Evolutionary conservation across 345 rosid genomes (phyloP), one percentile per base, ranked within the genome.

Genomic region (Tarenaya hassleriana): DNA sequence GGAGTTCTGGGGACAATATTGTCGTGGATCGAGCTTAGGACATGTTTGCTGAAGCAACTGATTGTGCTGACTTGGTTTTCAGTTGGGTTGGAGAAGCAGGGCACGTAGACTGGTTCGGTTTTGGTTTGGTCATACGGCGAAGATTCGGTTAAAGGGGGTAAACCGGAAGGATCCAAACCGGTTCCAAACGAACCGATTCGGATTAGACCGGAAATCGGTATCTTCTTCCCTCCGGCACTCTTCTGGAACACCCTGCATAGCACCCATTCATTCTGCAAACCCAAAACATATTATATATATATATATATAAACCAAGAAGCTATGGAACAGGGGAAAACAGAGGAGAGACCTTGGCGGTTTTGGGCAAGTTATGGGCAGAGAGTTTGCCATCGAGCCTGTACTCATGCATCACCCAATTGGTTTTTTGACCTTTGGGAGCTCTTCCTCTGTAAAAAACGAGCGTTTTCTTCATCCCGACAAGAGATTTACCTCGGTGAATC

Each of bases 391-490:
- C 92, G 12, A 91, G 57, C 47, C 96, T 69, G 47, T 68, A 91
- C 52, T 91, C 96, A 64, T 87, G 98, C 85, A 91, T 91, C 39
- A 91, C 87, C 98, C 96, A 91, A 17, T 84, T 78, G 13, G 79
- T 64, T 70, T 84, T 91, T 49, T 71, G 87, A 21, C 95, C 96
- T 70, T 80, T 87, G 0, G 98, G 98, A 15, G 98, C 96, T 61
- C 97, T 78, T 6, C 97, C 97, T 49, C 74, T 67, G 68, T 90
- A 90, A 55, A 90, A 90, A 41, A 90, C 98, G 42, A 90, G 86
- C 1, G 96, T 90, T 21, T 90, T 87, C 77, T 84, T 90, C 96
- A 91, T 91, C 41, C 98, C 98, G 34, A 91, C 96, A 41, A 91
- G 73, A 0, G 78, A 64, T 62, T 82, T 87, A 0, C 78, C 86